Conservation (phyloP, 2,329 filamentous ascomycete genomes). For the Mariannaea sp. region DNA sequence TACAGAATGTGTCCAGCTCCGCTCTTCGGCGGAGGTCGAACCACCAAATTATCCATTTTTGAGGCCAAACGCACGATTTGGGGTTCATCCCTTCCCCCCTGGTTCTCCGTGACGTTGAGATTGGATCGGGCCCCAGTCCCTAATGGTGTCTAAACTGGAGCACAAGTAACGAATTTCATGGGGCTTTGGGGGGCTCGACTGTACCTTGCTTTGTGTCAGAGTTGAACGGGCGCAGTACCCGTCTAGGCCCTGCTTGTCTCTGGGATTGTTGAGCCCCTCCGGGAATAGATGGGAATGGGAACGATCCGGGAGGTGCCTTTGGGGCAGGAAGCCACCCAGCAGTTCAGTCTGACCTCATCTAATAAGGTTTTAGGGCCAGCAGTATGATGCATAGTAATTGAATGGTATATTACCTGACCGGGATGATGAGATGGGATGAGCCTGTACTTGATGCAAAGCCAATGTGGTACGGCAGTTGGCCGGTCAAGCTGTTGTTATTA, state of each 20-base stretch:
- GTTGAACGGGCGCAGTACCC: background rate
- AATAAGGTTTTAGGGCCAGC: background rate
- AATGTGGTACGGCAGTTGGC: too few relatives aligned
- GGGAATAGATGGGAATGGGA: background rate
- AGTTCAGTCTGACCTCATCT: background rate
- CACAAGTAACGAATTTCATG: background rate
- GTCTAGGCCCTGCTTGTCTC: background rate
- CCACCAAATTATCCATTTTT: too few relatives aligned
- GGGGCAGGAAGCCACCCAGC: background rate
- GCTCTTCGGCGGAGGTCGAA: background rate
- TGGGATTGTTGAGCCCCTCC: background rate
- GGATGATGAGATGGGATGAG: background rate
- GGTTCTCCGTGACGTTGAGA: conserved; percentile 16
- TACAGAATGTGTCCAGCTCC: background rate
- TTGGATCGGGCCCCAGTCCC: conserved; percentile 8
- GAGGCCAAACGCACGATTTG: too few relatives aligned
- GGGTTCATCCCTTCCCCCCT: background rate
- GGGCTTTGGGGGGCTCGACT: background rate
- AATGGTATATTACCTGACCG: background rate
- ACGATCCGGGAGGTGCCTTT: background rate
- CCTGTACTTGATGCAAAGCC: too few relatives aligned
- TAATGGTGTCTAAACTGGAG: background rate
- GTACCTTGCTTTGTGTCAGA: background rate
- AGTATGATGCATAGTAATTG: background rate
- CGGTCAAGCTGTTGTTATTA: too few relatives aligned